Percentiles rank a stretch among this genome's conserved stretches.
These are phyloP conservation scores for Stellera chamaejasme DNA, from an alignment of 345 rosid genomes.

Conservation along the genomic window DNA sequence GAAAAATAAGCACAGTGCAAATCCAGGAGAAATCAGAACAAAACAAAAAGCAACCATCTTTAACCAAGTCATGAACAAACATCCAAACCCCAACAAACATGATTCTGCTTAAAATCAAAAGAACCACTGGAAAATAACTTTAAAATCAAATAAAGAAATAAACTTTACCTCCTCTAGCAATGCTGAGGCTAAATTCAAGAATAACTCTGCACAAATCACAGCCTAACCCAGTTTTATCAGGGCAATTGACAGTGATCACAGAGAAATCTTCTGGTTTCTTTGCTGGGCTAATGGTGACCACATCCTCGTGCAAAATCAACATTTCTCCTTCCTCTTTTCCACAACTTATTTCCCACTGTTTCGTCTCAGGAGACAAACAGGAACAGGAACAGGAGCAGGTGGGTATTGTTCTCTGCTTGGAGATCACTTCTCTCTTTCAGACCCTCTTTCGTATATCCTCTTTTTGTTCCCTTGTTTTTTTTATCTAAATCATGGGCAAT, in stretches of 20 bases:
- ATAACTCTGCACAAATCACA: slow-evolving; percentile 62
- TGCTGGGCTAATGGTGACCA: slow-evolving; percentile 37
- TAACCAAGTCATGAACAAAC: no score
- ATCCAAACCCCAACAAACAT: background rate
- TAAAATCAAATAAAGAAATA: background rate
- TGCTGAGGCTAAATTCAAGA: slow-evolving; percentile 53
- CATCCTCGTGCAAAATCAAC: slow-evolving; percentile 49
- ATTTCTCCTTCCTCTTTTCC: slow-evolving; percentile 12
- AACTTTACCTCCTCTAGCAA: slow-evolving; percentile 47
- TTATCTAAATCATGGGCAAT: no score
- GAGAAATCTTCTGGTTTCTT: slow-evolving; percentile 34
- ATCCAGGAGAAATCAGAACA: background rate
- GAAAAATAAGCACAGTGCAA: slow-evolving; percentile 1
- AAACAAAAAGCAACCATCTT: slow-evolving; percentile 1
- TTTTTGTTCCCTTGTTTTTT: no score
- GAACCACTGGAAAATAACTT: background rate
- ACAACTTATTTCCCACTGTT: background rate
- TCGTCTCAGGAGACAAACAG: background rate
- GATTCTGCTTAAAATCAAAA: background rate
- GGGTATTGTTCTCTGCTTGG: no score
- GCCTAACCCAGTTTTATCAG: slow-evolving; percentile 66
- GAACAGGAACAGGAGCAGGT: background rate
- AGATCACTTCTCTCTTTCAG: no score
- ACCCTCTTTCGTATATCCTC: no score
- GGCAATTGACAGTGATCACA: slow-evolving; percentile 55